Conservation (phyloP, 345 rosid species). For the Durio zibethinus region DNA sequence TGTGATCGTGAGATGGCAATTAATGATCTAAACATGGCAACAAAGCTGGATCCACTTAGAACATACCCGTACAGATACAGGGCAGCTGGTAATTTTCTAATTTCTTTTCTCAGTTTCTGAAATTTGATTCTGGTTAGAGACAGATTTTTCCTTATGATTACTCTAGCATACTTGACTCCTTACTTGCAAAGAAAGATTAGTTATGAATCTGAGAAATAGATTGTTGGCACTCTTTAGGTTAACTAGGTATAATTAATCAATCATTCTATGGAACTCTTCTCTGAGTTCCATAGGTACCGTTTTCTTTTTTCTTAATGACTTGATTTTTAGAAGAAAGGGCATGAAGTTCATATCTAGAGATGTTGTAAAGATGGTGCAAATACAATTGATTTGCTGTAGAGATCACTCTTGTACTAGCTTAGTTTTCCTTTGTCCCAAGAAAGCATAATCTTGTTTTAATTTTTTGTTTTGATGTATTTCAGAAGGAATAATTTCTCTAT, state of each 20-base stretch:
- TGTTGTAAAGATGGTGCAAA: neutral
- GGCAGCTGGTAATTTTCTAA: constrained; percentile 74
- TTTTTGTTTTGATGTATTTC: neutral
- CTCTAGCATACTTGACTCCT: neutral
- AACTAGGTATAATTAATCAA: neutral
- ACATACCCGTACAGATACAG: constrained; percentile 92
- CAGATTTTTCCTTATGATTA: neutral
- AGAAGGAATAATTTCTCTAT: neutral
- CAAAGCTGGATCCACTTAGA: constrained; percentile 79
- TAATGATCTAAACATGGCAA: constrained; percentile 79
- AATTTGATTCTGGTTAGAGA: neutral
- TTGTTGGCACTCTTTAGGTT: neutral
- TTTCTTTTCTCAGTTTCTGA: neutral
- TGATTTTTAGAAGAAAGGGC: neutral
- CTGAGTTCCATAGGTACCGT: neutral
- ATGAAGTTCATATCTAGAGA: neutral
- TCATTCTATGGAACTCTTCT: neutral
- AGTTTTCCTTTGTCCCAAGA: neutral
- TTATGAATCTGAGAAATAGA: neutral
- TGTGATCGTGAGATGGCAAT: constrained; percentile 76
- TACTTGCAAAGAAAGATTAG: neutral
- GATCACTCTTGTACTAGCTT: neutral
- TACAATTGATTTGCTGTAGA: neutral
- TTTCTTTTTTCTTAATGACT: neutral
- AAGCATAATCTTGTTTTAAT: neutral